phyloP scores from a whole-genome alignment of 139 green algal species.

The Tetradesmus obliquus region DNA sequence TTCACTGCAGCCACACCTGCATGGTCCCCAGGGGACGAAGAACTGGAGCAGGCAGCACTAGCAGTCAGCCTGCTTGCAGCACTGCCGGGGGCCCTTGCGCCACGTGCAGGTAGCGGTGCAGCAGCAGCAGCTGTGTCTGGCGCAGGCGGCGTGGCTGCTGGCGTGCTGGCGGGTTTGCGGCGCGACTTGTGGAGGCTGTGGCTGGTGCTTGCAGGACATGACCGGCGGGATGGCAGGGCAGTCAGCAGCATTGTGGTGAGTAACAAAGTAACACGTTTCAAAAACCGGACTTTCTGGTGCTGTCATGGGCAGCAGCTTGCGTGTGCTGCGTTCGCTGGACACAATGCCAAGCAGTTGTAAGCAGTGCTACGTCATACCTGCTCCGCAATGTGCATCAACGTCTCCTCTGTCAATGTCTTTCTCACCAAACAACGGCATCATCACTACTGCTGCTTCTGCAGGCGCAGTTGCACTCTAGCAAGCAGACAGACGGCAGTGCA shows the following conservation, averaged over 20 bases:
- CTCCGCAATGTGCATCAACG: neutral
- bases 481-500: conserved; percentile 1
- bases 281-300: neutral
- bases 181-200: conserved; percentile 53
- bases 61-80: conserved; percentile 60
- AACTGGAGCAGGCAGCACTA: conserved; percentile 76
- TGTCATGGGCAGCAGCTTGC: neutral
- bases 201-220: conserved; percentile 36
- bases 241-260: conserved; percentile 41
- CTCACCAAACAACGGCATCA: neutral
- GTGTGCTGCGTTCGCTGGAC: neutral
- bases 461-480: neutral
- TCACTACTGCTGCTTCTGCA: neutral
- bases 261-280: too few species aligned
- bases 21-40: conserved; percentile 52
- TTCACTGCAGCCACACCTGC: neutral
- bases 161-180: conserved; percentile 32
- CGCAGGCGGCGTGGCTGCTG: neutral
- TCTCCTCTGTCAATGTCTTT: neutral
- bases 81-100: conserved; percentile 49
- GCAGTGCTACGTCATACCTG: too few species aligned
- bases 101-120: conserved; percentile 13
- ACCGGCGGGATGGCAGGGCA: neutral
- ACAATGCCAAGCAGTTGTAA: too few species aligned
- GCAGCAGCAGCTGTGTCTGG: neutral